Base-by-base conservation (phyloP, 148 eudicot species). In the Silene latifolia region DNA sequence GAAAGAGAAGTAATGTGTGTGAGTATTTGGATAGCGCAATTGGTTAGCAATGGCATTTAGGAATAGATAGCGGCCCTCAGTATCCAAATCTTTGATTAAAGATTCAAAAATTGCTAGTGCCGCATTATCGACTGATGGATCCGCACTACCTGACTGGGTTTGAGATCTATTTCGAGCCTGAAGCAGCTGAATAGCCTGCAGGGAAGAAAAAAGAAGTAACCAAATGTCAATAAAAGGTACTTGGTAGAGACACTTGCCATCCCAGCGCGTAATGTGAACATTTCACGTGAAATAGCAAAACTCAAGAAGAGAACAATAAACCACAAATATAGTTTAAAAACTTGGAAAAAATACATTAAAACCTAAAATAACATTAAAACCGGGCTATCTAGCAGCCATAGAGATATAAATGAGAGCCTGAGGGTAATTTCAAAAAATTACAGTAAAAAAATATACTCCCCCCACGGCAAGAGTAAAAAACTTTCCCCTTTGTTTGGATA, bases 11-110 rank as follows among this genome's bases (percentile, higher is more conserved):
- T 89, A 95, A 79, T 88, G 92, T 29, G 99, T 95, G 59, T 92
- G 99, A 72, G 88, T 89, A 82, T 95, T 95, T 9, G 99, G 99
- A 81, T 92, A 95, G 42, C 97, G 97, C 72, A 95, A 81, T 77
- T 95, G 99, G 76, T 95, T 95, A 29, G 97, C 96, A 77, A 92
- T 80, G 8, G 99, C 99, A 81, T 90, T 95, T 24, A 95, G 77
- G 78, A 90, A 89, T 39, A 95, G 87, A 80, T 95, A 95, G 63
- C 97, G 92, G 13, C 99, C 97, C 80, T 95, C 99, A 3, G 96
- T 86, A 73, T 92, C 99, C 62, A 95, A 83, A 44, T 90, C 97
- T 75, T 80, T 64, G 25, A 89, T 85, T 68, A 95, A 74, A 14
- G 89, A 80, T 78, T 87, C 90, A 81, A 95, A 95, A 79, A 95